Conservation (phyloP, 225 moss, liverwort and hornwort species). For the Neckera pumila region DNA sequence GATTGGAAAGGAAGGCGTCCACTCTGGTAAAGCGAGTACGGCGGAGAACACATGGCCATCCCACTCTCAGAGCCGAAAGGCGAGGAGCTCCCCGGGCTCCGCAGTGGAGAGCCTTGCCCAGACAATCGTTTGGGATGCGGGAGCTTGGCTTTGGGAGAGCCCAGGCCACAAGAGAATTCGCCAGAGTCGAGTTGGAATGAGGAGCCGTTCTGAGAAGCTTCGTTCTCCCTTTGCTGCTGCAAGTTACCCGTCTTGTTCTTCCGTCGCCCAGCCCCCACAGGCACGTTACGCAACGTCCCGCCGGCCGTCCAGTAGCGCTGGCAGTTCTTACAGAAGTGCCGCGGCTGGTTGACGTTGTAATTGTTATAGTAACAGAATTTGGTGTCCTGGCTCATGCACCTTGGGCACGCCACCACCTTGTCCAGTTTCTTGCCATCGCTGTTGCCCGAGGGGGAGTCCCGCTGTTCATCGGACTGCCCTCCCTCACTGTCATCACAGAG, state of each 20-base stretch:
- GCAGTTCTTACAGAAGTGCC: slow-evolving; percentile 55
- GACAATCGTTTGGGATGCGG: slow-evolving; percentile 7
- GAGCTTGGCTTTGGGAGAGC: slow-evolving; percentile 23
- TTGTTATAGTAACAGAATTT: slow-evolving; percentile 51
- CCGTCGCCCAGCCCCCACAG: slow-evolving; percentile 46
- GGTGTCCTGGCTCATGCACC: slow-evolving; percentile 25
- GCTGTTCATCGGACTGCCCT: slow-evolving; percentile 23
- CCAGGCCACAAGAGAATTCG: slow-evolving; percentile 10
- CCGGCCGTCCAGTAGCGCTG: slow-evolving; percentile 59
- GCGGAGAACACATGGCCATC: slow-evolving; percentile 2
- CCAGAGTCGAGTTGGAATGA: slow-evolving; percentile 12
- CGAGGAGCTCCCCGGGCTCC: slow-evolving; percentile 20
- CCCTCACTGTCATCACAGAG: slow-evolving; percentile 26
- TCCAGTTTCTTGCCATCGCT: slow-evolving; percentile 34
- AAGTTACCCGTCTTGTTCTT: slow-evolving; percentile 20
- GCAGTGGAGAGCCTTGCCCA: slow-evolving; percentile 29
- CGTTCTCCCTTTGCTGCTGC: slow-evolving; percentile 8
- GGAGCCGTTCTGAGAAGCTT: slow-evolving; percentile 1
- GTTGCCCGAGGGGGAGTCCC: slow-evolving; percentile 4
- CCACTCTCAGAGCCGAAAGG: slow-evolving; percentile 32
- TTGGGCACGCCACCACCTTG: slow-evolving; percentile 36
- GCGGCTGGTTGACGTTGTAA: slow-evolving; percentile 50
- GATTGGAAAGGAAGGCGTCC: slow-evolving; percentile 25
- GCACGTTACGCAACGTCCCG: slow-evolving; percentile 44
- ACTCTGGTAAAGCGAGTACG: slow-evolving; percentile 12